Percentiles rank a stretch among this genome's conserved stretches.
Evolutionary conservation across 1,139 yeast species (phyloP).

Genomic region (Arxiozyma slooffiae): DNA sequence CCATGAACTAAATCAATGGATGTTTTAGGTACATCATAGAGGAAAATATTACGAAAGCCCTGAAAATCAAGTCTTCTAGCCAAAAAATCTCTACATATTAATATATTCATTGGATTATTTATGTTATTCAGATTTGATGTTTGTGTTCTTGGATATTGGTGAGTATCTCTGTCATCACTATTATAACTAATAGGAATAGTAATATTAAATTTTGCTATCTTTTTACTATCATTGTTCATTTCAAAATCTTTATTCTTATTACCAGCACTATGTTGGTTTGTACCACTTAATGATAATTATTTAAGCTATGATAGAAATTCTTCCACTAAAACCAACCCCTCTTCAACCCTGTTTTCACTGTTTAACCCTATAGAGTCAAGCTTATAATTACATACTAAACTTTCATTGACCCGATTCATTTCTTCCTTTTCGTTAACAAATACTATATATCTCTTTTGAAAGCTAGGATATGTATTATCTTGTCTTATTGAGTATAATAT

Average conservation of each 20-base stretch:
- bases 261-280: not conserved
- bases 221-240: constrained; percentile 7
- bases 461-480: constrained; percentile 73
- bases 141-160: constrained; percentile 25
- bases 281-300: not conserved
- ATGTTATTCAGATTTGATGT: not conserved
- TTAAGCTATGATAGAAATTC: constrained; percentile 41
- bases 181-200: constrained; percentile 6
- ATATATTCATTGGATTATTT: constrained; percentile 35
- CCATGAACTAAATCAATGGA: constrained; percentile 84
- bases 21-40: constrained; percentile 77
- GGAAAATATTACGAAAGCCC: constrained; percentile 69
- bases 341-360: constrained; percentile 52
- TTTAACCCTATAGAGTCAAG: constrained; percentile 57
- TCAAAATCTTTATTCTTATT: constrained; percentile 4
- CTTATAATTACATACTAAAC: constrained; percentile 44
- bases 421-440: constrained; percentile 72
- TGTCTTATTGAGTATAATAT: constrained; percentile 75
- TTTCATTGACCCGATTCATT: constrained; percentile 46
- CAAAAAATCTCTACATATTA: constrained; percentile 81
- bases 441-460: constrained; percentile 70
- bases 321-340: constrained; percentile 45
- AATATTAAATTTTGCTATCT: constrained; percentile 25
- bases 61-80: constrained; percentile 87
- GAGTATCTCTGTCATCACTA: constrained; percentile 7